A percentile compares a stretch with the other conserved stretches of the same genome.
These are phyloP conservation scores for barrel medic (Medicago truncatula) DNA, from an alignment of 306 rosid species.

Conservation along the genomic window MtrunA17r5.0-ANR NC_053045.1:42054001-42054500, in stretches of 20 bases:
- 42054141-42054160: constrained; percentile 80
- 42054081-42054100: constrained; percentile 63
- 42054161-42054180: constrained; percentile 53
- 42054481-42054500: neutral
- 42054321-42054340: constrained; percentile 64
- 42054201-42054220: constrained; percentile 58
- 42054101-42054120: constrained; percentile 60
- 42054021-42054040: constrained; percentile 84
- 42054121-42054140: constrained; percentile 42
- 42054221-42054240: constrained; percentile 75
- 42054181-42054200: constrained; percentile 79
- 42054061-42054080: constrained; percentile 53
- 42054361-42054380: constrained; percentile 64
- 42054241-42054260: constrained; percentile 75
- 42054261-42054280: constrained; percentile 72
- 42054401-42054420: neutral
- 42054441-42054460: neutral
- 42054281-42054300: constrained; percentile 52
- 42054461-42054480: neutral
- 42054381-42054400: constrained; percentile 90
- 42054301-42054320: constrained; percentile 22
- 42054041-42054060: constrained; percentile 74
- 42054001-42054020: constrained; percentile 82
- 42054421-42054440: neutral
- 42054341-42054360: constrained; percentile 72